A percentile compares a stretch with the other conserved stretches of the same genome.
These are phyloP conservation scores for Fonsecaea pugnacius DNA, from an alignment of 2,329 filamentous ascomycete species.

Conservation along the genomic window DNA sequence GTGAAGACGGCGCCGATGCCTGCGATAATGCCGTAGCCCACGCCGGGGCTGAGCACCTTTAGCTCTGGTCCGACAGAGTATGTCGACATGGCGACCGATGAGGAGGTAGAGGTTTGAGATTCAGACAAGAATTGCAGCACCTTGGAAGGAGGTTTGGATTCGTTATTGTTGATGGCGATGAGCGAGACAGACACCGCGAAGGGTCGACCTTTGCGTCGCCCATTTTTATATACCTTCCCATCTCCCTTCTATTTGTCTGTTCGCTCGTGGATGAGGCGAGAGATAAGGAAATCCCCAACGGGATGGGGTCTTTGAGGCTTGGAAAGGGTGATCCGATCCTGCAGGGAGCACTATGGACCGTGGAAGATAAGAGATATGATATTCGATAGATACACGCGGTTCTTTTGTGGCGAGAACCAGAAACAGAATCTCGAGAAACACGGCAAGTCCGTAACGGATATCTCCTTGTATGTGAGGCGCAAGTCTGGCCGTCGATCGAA, in stretches of 20 bases:
- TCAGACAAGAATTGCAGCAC: not conserved
- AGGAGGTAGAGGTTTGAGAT: not conserved
- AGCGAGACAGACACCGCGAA: not conserved
- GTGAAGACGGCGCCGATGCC: slow-evolving; percentile 54
- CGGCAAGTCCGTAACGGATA: not conserved
- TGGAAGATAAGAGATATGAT: not conserved
- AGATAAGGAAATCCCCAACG: not conserved
- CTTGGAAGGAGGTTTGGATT: not conserved
- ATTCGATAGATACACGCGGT: not conserved
- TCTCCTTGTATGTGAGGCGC: not conserved
- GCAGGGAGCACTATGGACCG: no score
- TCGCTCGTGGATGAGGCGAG: not conserved
- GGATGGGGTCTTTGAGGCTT: not conserved
- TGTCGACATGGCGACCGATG: slow-evolving; percentile 7
- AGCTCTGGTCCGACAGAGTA: not conserved
- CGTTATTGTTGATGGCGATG: not conserved
- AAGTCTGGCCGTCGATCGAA: not conserved
- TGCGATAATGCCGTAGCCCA: slow-evolving; percentile 56
- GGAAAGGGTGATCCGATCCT: not conserved
- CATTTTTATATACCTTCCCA: not conserved
- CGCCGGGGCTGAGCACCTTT: slow-evolving; percentile 39
- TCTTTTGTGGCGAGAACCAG: not conserved
- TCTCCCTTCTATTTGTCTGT: not conserved
- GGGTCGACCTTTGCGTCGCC: not conserved
- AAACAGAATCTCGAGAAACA: not conserved